These are phyloP conservation scores for Macadamia tetraphylla DNA, from an alignment of 164 flowering plant species.

Conservation along the genomic window DNA sequence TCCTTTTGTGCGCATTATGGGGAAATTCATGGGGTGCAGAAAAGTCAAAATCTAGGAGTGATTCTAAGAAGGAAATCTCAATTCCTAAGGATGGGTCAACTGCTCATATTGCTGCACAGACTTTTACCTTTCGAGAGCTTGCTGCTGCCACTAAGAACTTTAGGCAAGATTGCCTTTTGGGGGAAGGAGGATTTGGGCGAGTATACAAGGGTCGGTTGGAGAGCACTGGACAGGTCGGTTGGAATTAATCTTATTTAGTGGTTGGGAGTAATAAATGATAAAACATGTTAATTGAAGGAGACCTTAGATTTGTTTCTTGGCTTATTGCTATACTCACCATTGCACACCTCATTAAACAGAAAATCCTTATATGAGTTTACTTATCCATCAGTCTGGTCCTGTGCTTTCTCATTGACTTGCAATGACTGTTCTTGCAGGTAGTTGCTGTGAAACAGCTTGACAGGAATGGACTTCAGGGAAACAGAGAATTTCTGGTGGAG, in stretches of 20 bases:
- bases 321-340: not conserved
- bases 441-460: conserved; percentile 92
- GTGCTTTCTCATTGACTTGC: not conserved
- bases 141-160: conserved; percentile 82
- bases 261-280: not conserved
- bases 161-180: conserved; percentile 63
- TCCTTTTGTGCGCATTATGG: not conserved
- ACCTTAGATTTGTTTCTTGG: not conserved
- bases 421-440: conserved; percentile 38
- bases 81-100: conserved; percentile 55
- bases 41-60: conserved; percentile 52
- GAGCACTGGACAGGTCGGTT: conserved; percentile 66
- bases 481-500: conserved; percentile 77
- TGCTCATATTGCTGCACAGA: conserved; percentile 70
- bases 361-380: not conserved
- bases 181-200: conserved; percentile 90
- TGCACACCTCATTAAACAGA: not conserved
- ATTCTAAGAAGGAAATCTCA: conserved; percentile 48
- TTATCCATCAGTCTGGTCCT: not conserved
- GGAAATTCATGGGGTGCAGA: conserved; percentile 27
- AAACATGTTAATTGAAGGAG: not conserved
- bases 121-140: conserved; percentile 80
- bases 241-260: not conserved
- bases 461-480: conserved; percentile 86
- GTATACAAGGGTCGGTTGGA: conserved; percentile 82